These are phyloP conservation scores for Chaetothyriales sp. DNA, from an alignment of 2,329 filamentous ascomycete species.

Conservation along the genomic window DNA sequence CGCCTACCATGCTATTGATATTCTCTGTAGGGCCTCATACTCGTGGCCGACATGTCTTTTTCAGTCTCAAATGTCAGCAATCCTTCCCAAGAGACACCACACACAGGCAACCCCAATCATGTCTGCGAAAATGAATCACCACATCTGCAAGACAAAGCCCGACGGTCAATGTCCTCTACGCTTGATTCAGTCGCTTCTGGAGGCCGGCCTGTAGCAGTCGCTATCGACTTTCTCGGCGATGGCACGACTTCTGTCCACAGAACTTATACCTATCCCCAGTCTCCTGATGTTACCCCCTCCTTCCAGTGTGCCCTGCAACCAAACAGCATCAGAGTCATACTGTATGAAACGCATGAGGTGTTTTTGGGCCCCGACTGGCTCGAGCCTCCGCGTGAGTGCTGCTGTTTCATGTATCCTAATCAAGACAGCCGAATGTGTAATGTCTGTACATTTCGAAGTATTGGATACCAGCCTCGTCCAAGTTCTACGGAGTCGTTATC, in stretches of 20 bases:
- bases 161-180: too few relatives aligned
- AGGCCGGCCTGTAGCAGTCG: too few relatives aligned
- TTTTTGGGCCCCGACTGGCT: not conserved
- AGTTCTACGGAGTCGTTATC: not conserved
- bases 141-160: too few relatives aligned
- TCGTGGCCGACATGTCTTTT: too few relatives aligned
- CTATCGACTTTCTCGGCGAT: slow-evolving; percentile 1
- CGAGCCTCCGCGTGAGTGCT: not conserved
- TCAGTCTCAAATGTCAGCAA: too few relatives aligned
- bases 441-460: not conserved
- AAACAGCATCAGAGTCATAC: not conserved
- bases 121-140: too few relatives aligned
- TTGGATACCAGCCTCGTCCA: not conserved
- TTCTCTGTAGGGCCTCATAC: too few relatives aligned
- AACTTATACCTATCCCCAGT: not conserved
- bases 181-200: too few relatives aligned
- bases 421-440: not conserved
- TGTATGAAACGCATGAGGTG: not conserved
- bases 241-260: not conserved
- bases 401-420: not conserved
- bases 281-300: not conserved
- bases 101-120: too few relatives aligned
- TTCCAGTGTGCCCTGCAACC: not conserved
- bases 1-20: too few relatives aligned
- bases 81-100: too few relatives aligned